Base-by-base conservation (phyloP, 768 basidiomycete species). In the Suillus alpinus region DNA sequence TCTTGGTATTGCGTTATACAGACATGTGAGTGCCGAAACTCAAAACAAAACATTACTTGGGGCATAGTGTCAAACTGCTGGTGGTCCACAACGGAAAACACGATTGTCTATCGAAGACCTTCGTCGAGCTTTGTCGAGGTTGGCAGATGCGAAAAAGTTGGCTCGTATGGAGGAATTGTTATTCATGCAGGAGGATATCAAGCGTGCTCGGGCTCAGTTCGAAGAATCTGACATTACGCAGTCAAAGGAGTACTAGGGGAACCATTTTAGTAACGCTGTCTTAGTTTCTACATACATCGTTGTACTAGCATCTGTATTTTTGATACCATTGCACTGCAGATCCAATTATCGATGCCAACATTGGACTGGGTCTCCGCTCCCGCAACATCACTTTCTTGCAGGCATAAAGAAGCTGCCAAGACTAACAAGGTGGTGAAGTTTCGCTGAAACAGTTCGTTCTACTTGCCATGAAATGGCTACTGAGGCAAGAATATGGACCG, bases 121-220 rank as follows among this genome's bases (percentile, higher is more conserved):
- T 53, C 83, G 92, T 29, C 84, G 88, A 61, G 90, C 85, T 7
- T 76, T 96, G 26, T 91, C 92, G 31, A 80, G 87, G 53, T 88
- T 91, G 3, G 90, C 91, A n/a, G 94, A 95, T 68, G 88, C 91
- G 36, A 94, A 94, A 75, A 95, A 95, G 72, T 82, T 95, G 26
- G 93, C 94, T 18, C 82, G 94, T 59, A 88, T 95, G 86, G 94
- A 96, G 71, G 94, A 96, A 70, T 75, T 96, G 39, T 70, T 95
- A 37, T 94, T 93, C 78, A 93, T 94, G 89, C 92, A 94, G 71
- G 92, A 94, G 70, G 94, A 94, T 67, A 95, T 95, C 74, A 92
- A 94, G 71, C 86, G 92, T 9, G 94, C 92, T 4, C 83, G 89
- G 49, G 86, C 86, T 12, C 88, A 92, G 68, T 94, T 94, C 64